These are phyloP conservation scores for Moringa oleifera DNA, from an alignment of 345 rosid species.

Conservation along the genomic window DNA sequence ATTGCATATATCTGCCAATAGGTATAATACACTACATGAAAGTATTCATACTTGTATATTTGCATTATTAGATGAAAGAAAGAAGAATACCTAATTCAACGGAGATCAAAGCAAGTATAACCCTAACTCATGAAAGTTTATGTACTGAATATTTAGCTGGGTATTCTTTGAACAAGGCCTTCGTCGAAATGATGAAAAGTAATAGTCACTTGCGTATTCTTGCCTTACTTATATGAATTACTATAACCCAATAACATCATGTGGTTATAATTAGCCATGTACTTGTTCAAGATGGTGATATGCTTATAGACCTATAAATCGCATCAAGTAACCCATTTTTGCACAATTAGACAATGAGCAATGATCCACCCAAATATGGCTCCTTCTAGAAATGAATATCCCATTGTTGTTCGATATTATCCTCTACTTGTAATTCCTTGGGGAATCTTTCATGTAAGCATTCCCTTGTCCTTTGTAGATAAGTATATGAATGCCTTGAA, in stretches of 20 bases:
- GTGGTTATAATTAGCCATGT: slow-evolving; percentile 47
- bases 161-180: slow-evolving; percentile 72
- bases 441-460: slow-evolving; percentile 56
- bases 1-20: slow-evolving; percentile 70
- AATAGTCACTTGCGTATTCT: slow-evolving; percentile 65
- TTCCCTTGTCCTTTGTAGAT: slow-evolving; percentile 52
- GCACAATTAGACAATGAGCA: slow-evolving; percentile 53
- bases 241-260: slow-evolving; percentile 70
- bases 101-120: too few species aligned
- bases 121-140: too few species aligned
- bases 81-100: background rate
- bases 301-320: slow-evolving; percentile 51
- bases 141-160: slow-evolving; percentile 44
- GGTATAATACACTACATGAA: slow-evolving; percentile 64
- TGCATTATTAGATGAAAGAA: slow-evolving; percentile 10
- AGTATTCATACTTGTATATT: slow-evolving; percentile 60
- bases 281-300: slow-evolving; percentile 56
- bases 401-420: slow-evolving; percentile 57
- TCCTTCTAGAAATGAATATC: slow-evolving; percentile 51
- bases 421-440: slow-evolving; percentile 55
- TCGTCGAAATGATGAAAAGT: slow-evolving; percentile 68
- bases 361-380: slow-evolving; percentile 65
- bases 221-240: slow-evolving; percentile 41
- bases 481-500: slow-evolving; percentile 49
- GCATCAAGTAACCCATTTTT: slow-evolving; percentile 58